Percentiles rank a stretch among this genome's conserved stretches.
These are phyloP conservation scores for Abrus pulchellus DNA, from an alignment of 306 rosid genomes.

Conservation along the genomic window DNA sequence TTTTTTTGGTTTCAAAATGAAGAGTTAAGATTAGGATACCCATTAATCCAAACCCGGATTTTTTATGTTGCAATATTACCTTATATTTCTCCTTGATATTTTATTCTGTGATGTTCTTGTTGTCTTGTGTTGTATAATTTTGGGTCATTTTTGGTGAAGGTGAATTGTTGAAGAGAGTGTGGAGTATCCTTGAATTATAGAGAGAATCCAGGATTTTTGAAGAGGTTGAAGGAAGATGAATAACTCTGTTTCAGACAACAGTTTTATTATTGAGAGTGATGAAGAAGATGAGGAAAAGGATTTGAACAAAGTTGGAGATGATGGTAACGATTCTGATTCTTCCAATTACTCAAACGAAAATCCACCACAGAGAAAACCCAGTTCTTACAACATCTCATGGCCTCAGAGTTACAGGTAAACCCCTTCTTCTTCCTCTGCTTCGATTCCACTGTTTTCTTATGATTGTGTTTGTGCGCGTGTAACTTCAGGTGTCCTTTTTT, in stretches of 20 bases:
- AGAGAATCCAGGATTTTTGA: conserved; percentile 22
- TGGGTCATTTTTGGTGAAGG: conserved; percentile 43
- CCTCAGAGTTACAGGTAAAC: conserved; percentile 96
- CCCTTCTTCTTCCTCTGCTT: conserved; percentile 26
- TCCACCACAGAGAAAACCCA: conserved; percentile 65
- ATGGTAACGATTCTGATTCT: conserved; percentile 82
- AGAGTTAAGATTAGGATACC: conserved; percentile 4
- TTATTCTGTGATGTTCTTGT: background rate
- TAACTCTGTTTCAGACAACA: conserved; percentile 78
- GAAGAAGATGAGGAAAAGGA: conserved; percentile 78
- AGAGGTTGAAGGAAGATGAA: conserved; percentile 60
- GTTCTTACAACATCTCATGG: conserved; percentile 84
- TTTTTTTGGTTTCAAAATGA: conserved; percentile 25
- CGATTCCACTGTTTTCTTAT: conserved; percentile 13
- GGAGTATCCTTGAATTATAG: background rate
- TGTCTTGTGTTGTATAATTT: conserved; percentile 1
- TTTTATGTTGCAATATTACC: conserved; percentile 8
- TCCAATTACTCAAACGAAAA: conserved; percentile 68
- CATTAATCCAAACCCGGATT: conserved; percentile 5
- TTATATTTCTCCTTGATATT: background rate
- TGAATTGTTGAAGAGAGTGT: conserved; percentile 9
- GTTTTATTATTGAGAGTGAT: conserved; percentile 83
- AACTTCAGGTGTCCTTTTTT: background rate
- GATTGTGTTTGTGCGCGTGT: background rate
- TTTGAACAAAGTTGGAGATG: conserved; percentile 62